These are phyloP conservation scores for Leptographium galeiforme DNA, from an alignment of 2,329 filamentous ascomycete species.

Conservation along the genomic window DNA sequence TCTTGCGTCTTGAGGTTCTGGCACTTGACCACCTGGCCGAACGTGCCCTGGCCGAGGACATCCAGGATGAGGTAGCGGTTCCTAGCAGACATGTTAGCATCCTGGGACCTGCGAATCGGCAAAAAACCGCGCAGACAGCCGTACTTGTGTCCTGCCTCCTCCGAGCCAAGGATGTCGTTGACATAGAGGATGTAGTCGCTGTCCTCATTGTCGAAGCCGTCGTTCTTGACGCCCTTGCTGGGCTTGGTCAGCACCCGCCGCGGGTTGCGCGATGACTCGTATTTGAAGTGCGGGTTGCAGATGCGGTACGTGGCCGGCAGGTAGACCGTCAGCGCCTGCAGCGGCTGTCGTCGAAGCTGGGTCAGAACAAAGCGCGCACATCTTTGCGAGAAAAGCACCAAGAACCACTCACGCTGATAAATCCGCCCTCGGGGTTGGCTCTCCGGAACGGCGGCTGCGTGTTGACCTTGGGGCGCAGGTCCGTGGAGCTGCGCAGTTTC, in stretches of 20 bases:
- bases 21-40: constrained; percentile 97
- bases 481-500: constrained; percentile 57
- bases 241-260: constrained; percentile 93
- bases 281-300: constrained; percentile 96
- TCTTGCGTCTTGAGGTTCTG: constrained; percentile 98
- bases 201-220: constrained; percentile 97
- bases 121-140: constrained; percentile 16
- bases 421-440: constrained; percentile 92
- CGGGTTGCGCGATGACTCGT: constrained; percentile 93
- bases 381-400: background rate
- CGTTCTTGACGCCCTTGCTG: constrained; percentile 96
- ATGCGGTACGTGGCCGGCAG: constrained; percentile 93
- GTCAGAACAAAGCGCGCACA: background rate
- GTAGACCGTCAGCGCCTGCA: constrained; percentile 89
- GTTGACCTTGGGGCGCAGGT: constrained; percentile 74
- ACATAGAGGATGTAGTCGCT: constrained; percentile 99
- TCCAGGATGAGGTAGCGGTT: constrained; percentile 96
- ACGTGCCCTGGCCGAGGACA: constrained; percentile 92
- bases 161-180: constrained; percentile 94
- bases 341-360: constrained; percentile 42
- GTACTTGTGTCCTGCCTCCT: constrained; percentile 95
- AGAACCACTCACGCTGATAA: constrained; percentile 67
- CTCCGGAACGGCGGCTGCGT: constrained; percentile 79
- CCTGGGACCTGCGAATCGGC: constrained; percentile 3
- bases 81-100: constrained; percentile 27